These are phyloP conservation scores for Silene coronaria DNA, from an alignment of 179 eudicot genomes.

Conservation along the genomic window DNA sequence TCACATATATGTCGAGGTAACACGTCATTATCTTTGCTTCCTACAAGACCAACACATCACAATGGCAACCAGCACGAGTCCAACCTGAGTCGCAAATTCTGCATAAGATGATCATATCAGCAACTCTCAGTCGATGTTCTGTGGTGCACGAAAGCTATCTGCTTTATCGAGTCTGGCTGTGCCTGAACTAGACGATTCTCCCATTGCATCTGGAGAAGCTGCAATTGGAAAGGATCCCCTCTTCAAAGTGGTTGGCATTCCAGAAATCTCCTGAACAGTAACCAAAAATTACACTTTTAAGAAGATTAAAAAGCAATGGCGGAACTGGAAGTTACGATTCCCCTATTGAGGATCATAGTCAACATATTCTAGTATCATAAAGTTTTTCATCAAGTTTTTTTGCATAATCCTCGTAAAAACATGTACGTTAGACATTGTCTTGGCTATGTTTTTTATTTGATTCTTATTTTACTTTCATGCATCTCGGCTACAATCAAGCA, in stretches of 20 bases:
- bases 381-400: no score
- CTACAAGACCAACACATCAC: not conserved
- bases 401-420: no score
- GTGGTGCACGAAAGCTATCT: constrained; percentile 60
- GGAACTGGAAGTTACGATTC: no score
- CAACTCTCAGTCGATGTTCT: constrained; percentile 9
- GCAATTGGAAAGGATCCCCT: constrained; percentile 44
- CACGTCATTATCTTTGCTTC: not conserved
- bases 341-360: no score
- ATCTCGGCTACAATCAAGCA: no score
- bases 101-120: not conserved
- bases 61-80: not conserved
- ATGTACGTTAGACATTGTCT: no score
- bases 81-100: not conserved
- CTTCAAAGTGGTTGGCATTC: constrained; percentile 64
- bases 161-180: constrained; percentile 63
- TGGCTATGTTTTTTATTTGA: no score
- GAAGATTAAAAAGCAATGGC: not conserved
- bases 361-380: no score
- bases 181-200: constrained; percentile 80
- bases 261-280: constrained; percentile 48
- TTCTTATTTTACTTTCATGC: no score
- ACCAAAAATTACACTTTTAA: not conserved
- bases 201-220: constrained; percentile 65
- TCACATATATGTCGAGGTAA: not conserved